Evolutionary conservation across 1,284 basidiomycete species (phyloP).

Genomic region (Inonotus hispidus): DNA sequence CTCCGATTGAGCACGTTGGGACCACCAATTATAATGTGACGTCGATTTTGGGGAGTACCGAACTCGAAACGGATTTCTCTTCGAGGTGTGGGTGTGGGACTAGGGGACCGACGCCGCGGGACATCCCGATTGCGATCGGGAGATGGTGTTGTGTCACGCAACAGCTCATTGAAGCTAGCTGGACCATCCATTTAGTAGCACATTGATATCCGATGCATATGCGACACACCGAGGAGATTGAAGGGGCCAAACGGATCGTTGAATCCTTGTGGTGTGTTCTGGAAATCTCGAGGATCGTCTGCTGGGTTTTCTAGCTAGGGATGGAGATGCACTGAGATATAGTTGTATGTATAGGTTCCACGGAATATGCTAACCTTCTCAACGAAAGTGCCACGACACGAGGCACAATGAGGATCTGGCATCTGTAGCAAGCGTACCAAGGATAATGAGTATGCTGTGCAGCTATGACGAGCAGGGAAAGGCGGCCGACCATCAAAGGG

Average conservation of each 20-base stretch:
- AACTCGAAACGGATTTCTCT: slow-evolving; percentile 36
- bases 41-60: slow-evolving; percentile 31
- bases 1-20: slow-evolving; percentile 29
- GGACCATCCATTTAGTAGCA: not conserved
- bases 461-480: not conserved
- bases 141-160: not conserved
- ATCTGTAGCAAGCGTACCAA: slow-evolving; percentile 35
- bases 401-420: slow-evolving; percentile 71
- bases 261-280: slow-evolving; percentile 25
- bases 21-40: slow-evolving; percentile 42
- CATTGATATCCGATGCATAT: not conserved
- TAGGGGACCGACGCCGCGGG: slow-evolving; percentile 26
- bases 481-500: slow-evolving; percentile 62
- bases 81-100: not conserved
- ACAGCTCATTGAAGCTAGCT: slow-evolving; percentile 5
- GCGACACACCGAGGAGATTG: not conserved
- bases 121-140: not conserved
- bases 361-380: slow-evolving; percentile 51
- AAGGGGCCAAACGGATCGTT: not conserved
- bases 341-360: slow-evolving; percentile 7
- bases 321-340: not conserved
- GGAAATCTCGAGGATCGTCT: slow-evolving; percentile 69
- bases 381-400: slow-evolving; percentile 67
- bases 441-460: not conserved
- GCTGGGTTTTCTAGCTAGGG: slow-evolving; percentile 61